These are phyloP conservation scores for Lithospermum erythrorhizon DNA, from an alignment of 257 asterid species.

Conservation along the genomic window DNA sequence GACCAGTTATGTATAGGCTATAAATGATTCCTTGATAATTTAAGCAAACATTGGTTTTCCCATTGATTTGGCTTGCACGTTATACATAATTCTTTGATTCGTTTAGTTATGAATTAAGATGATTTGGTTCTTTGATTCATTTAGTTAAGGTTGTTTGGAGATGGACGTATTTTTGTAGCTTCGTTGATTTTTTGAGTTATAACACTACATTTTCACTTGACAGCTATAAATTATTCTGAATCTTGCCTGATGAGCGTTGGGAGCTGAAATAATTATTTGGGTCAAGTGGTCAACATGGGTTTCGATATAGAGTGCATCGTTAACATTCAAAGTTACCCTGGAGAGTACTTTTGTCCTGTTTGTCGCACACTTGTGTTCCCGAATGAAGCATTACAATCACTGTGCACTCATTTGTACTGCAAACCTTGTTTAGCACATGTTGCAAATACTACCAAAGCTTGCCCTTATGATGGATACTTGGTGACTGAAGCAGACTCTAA, in stretches of 20 bases:
- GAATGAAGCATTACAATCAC: conserved; percentile 75
- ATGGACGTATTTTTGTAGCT: too few species aligned
- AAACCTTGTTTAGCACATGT: conserved; percentile 77
- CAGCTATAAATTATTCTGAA: too few species aligned
- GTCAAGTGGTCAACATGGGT: conserved; percentile 40
- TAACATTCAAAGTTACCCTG: conserved; percentile 75
- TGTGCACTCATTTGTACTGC: conserved; percentile 90
- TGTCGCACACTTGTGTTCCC: conserved; percentile 93
- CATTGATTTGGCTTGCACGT: too few species aligned
- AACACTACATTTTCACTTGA: too few species aligned
- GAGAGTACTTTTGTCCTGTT: conserved; percentile 90
- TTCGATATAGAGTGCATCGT: conserved; percentile 82
- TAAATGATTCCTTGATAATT: too few species aligned
- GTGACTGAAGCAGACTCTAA: conserved; percentile 80
- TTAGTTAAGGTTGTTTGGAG: too few species aligned
- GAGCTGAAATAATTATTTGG: conserved; percentile 6
- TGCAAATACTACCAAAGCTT: conserved; percentile 62
- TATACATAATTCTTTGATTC: too few species aligned
- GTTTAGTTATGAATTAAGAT: too few species aligned
- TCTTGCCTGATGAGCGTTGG: conserved; percentile 5
- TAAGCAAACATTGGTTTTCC: too few species aligned
- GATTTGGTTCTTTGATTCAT: too few species aligned
- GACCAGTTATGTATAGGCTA: too few species aligned
- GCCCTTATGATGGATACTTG: conserved; percentile 93
- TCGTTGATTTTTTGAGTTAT: too few species aligned